Conservation (phyloP, 2,329 filamentous ascomycete genomes). For the Sclerotinia subarctica region DNA sequence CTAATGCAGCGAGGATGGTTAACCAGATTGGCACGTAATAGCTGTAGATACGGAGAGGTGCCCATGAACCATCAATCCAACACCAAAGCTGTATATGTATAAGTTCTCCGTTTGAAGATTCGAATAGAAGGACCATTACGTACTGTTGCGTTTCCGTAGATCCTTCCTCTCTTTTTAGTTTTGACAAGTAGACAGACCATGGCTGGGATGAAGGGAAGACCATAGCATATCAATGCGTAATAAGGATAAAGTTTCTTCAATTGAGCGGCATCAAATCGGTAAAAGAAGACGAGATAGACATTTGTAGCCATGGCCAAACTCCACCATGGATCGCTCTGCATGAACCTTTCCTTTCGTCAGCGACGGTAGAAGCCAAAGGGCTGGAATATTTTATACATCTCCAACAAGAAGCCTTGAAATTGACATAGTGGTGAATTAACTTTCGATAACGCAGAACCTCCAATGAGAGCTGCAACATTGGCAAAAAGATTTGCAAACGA, state of each 20-base stretch:
- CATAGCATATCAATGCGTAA: constrained; percentile 54
- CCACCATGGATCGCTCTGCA: constrained; percentile 52
- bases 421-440: constrained; percentile 49
- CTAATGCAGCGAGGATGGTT: constrained; percentile 57
- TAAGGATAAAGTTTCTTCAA: constrained; percentile 53
- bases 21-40: constrained; percentile 74
- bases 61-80: constrained; percentile 67
- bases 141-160: constrained; percentile 42
- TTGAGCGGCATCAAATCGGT: constrained; percentile 49
- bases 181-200: constrained; percentile 53
- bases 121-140: not conserved
- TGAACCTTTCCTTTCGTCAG: constrained; percentile 60
- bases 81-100: constrained; percentile 70
- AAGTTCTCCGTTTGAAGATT: constrained; percentile 36
- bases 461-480: constrained; percentile 56
- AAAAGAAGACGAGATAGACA: constrained; percentile 59
- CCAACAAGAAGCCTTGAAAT: constrained; percentile 76
- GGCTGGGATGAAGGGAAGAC: constrained; percentile 52
- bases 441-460: constrained; percentile 43
- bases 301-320: constrained; percentile 60
- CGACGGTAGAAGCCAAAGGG: not conserved
- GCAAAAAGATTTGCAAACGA: constrained; percentile 58
- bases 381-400: constrained; percentile 61
- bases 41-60: constrained; percentile 67
- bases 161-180: constrained; percentile 34